Conservation (phyloP, 345 rosid species). For the Arabidopsis suecica region DNA sequence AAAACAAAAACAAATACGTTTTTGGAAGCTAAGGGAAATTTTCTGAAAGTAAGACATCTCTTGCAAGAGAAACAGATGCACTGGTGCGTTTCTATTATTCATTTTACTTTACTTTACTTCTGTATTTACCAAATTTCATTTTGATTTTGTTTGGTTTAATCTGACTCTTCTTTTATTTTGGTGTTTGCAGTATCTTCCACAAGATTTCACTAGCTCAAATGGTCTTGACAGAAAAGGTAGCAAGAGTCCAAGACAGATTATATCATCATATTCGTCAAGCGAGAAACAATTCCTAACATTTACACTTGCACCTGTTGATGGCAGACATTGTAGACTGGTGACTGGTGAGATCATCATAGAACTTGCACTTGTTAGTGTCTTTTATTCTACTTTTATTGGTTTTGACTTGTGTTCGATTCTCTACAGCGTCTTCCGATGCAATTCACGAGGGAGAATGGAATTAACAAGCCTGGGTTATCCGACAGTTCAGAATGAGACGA, state of each 20-base stretch:
- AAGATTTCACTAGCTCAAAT: conserved; percentile 17
- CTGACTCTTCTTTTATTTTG: background rate
- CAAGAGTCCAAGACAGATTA: conserved; percentile 13
- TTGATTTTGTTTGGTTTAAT: background rate
- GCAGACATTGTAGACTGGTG: conserved; percentile 32
- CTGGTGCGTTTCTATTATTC: no score
- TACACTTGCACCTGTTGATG: conserved; percentile 41
- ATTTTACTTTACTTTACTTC: no score
- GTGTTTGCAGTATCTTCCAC: conserved; percentile 15
- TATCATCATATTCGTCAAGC: conserved; percentile 14
- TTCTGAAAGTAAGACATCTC: no score
- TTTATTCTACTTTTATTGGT: background rate
- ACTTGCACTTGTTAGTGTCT: background rate
- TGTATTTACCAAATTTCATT: no score
- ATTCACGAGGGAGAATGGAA: conserved; percentile 41
- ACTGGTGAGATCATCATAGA: conserved; percentile 26
- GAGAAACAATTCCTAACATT: conserved; percentile 24
- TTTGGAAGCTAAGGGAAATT: no score
- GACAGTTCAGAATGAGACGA: no score
- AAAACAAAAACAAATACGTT: no score
- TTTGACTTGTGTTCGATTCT: background rate
- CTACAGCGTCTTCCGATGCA: conserved; percentile 41
- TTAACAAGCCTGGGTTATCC: conserved; percentile 28
- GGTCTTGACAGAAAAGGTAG: background rate
- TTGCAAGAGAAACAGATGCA: background rate